Conservation (phyloP, 2,329 filamentous ascomycete genomes). For the Neurospora crassa region DNA sequence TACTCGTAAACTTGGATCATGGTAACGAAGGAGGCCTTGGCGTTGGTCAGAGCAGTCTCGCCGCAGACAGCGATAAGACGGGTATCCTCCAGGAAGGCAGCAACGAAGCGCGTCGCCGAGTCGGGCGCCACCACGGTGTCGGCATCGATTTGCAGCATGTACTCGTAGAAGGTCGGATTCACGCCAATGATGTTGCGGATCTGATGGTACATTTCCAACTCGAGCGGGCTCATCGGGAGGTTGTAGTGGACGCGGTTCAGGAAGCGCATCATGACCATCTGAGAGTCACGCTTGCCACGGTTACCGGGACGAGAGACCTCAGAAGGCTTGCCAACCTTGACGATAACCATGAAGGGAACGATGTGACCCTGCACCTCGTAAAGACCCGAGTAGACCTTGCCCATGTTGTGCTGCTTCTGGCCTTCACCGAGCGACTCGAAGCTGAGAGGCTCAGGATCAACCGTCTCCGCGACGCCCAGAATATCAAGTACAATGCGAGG, state of each 20-base stretch:
- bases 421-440: conserved; percentile 96
- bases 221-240: conserved; percentile 86
- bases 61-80: conserved; percentile 90
- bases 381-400: conserved; percentile 93
- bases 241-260: conserved; percentile 99
- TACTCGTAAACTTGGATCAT: conserved; percentile 99
- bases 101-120: conserved; percentile 83
- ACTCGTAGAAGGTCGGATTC: conserved; percentile 97
- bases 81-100: conserved; percentile 84
- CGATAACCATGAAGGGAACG: conserved; percentile 90
- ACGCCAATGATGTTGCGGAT: conserved; percentile 98
- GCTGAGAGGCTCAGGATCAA: conserved; percentile 91
- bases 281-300: conserved; percentile 97
- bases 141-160: conserved; percentile 90
- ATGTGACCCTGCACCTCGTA: conserved; percentile 98
- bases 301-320: conserved; percentile 93
- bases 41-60: conserved; percentile 87
- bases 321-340: conserved; percentile 96
- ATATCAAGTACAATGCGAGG: conserved; percentile 96
- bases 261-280: conserved; percentile 98
- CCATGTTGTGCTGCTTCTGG: conserved; percentile 98
- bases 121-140: conserved; percentile 90
- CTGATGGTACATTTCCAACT: conserved; percentile 97
- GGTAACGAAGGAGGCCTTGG: conserved; percentile 85
- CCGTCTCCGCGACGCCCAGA: conserved; percentile 83